Evolutionary conservation across 2,329 filamentous ascomycete genomes (phyloP).

Genomic region (Purpureocillium lavendulum): DNA sequence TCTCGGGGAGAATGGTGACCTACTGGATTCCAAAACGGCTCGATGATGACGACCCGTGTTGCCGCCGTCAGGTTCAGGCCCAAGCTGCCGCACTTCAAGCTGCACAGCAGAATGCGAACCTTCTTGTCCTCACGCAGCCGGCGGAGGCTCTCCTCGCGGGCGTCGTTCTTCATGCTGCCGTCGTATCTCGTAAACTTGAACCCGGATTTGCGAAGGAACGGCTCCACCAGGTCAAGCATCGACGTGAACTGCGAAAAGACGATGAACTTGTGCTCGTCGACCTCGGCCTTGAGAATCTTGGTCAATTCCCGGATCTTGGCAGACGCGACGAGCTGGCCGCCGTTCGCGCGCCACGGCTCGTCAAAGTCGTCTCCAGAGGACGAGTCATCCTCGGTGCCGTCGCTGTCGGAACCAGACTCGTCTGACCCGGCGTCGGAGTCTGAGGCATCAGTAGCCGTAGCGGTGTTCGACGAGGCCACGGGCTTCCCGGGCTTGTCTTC

Average conservation of each 20-base stretch:
- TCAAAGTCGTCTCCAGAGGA: slow-evolving; percentile 29
- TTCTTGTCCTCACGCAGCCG: slow-evolving; percentile 64
- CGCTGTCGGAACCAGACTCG: slow-evolving; percentile 21
- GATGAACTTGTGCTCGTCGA: slow-evolving; percentile 84
- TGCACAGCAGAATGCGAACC: slow-evolving; percentile 82
- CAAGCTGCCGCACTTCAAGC: slow-evolving; percentile 84
- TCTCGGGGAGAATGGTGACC: slow-evolving; percentile 18
- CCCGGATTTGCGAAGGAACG: slow-evolving; percentile 68
- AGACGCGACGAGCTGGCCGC: slow-evolving; percentile 51
- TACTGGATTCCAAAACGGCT: slow-evolving; percentile 97
- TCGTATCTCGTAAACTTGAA: slow-evolving; percentile 87
- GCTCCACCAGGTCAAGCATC: slow-evolving; percentile 94
- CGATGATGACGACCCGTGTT: slow-evolving; percentile 85
- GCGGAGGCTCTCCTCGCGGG: slow-evolving; percentile 77
- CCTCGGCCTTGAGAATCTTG: slow-evolving; percentile 71
- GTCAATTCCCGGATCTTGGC: slow-evolving; percentile 89
- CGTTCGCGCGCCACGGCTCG: slow-evolving; percentile 20
- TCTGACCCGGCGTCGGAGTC: slow-evolving; percentile 23
- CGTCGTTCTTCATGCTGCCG: slow-evolving; percentile 88
- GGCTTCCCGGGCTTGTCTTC: slow-evolving; percentile 12
- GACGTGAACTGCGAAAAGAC: slow-evolving; percentile 98
- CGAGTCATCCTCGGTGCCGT: slow-evolving; percentile 31
- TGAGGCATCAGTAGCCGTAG: slow-evolving; percentile 16
- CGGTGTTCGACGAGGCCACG: slow-evolving; percentile 1
- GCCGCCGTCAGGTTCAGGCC: slow-evolving; percentile 93